Conservation (phyloP, 345 rosid genomes). For the Syzygium jambos region DNA sequence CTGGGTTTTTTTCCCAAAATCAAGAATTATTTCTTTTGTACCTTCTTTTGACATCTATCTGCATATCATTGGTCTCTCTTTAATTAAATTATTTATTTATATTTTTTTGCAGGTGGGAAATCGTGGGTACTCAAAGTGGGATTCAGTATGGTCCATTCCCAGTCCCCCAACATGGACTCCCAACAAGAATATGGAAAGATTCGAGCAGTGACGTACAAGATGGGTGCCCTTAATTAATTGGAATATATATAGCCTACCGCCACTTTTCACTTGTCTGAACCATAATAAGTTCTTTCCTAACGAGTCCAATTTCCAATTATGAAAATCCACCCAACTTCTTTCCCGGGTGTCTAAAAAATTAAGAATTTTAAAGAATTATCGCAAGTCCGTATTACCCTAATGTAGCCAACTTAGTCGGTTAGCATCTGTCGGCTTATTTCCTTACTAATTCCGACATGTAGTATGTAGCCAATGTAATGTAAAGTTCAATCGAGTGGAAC, state of each 20-base stretch:
- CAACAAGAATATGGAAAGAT: slow-evolving; percentile 50
- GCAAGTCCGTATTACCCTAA: background rate
- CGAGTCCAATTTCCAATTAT: background rate
- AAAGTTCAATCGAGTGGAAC: background rate
- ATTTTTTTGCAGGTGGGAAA: slow-evolving; percentile 57
- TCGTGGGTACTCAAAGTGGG: slow-evolving; percentile 50
- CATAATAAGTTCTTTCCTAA: background rate
- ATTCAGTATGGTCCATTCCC: slow-evolving; percentile 86
- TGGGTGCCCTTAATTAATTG: background rate
- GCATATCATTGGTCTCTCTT: background rate
- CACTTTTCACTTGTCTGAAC: background rate
- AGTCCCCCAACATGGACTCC: slow-evolving; percentile 70
- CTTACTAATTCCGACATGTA: background rate
- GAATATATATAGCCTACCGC: background rate
- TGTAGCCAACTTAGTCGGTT: background rate
- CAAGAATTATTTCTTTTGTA: background rate
- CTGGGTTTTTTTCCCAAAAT: background rate
- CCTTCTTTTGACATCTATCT: background rate
- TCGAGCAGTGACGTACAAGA: slow-evolving; percentile 2
- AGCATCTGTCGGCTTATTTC: background rate
- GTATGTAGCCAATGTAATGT: background rate
- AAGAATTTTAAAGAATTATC: background rate
- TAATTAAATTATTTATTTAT: background rate
- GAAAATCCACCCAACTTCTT: background rate
- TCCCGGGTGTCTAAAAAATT: background rate